A percentile compares a stretch with the other conserved stretches of the same genome.
phyloP scores from a whole-genome alignment of 805 yeast genomes.

The Cyberlindnera misumaiensis region DNA sequence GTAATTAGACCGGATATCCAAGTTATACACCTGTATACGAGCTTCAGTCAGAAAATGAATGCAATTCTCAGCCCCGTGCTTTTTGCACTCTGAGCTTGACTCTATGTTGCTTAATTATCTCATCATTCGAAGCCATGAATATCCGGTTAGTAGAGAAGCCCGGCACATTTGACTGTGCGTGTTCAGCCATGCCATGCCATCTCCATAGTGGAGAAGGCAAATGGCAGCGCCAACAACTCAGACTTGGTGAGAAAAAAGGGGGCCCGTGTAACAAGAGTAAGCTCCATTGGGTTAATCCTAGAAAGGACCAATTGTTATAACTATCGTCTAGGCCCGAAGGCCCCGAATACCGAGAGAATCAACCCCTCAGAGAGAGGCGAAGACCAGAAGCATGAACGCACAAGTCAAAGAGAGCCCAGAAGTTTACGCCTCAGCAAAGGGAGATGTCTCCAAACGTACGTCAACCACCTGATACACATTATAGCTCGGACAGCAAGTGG shows the following conservation, averaged over 20 bases:
- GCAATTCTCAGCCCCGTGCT: slow-evolving; percentile 68
- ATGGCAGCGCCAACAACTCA: not conserved
- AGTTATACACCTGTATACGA: slow-evolving; percentile 16
- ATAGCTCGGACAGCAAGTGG: no score
- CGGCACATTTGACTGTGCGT: slow-evolving; percentile 67
- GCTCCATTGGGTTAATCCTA: slow-evolving; percentile 73
- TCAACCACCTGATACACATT: not conserved
- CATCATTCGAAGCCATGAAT: slow-evolving; percentile 43
- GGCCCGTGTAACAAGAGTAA: slow-evolving; percentile 65
- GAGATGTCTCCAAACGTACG: no score
- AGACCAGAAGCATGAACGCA: slow-evolving; percentile 5
- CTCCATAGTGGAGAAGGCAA: not conserved
- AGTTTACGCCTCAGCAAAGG: not conserved
- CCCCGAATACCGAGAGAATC: slow-evolving; percentile 55
- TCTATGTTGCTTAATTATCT: slow-evolving; percentile 76
- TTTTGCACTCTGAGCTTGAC: slow-evolving; percentile 75
- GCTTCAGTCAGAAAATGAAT: slow-evolving; percentile 20
- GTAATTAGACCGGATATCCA: slow-evolving; percentile 9
- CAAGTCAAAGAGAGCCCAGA: not conserved
- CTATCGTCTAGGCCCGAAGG: slow-evolving; percentile 54
- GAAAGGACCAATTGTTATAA: slow-evolving; percentile 53
- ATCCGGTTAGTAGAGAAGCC: slow-evolving; percentile 27
- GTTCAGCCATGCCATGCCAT: no score
- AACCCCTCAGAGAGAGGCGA: slow-evolving; percentile 5
- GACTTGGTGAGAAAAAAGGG: slow-evolving; percentile 23